A percentile compares a stretch with the other conserved stretches of the same genome.
Conservation (phyloP, 768 basidiomycete species). For the Tulasnella calospora region DNA sequence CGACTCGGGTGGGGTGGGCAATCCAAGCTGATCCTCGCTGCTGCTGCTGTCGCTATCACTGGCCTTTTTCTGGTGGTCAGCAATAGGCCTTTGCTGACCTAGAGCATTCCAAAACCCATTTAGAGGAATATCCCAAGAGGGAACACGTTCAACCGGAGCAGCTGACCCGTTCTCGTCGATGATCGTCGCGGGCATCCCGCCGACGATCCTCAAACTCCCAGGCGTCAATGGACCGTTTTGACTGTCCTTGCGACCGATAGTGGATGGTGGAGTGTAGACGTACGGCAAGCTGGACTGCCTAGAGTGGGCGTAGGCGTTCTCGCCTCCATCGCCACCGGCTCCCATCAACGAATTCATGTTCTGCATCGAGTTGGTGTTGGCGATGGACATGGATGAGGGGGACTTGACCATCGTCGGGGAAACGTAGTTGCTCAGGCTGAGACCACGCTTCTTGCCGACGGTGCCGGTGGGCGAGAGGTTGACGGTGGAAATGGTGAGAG, state of each 20-base stretch:
- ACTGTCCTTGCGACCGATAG: slow-evolving; percentile 1
- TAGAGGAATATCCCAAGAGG: background rate
- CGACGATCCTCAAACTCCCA: slow-evolving; percentile 18
- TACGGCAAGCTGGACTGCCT: background rate
- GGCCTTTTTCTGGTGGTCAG: background rate
- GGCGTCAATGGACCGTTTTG: slow-evolving; percentile 15
- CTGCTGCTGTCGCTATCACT: background rate
- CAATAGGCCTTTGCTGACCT: slow-evolving; percentile 4
- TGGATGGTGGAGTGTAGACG: background rate
- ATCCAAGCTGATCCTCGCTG: background rate
- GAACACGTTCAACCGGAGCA: background rate
- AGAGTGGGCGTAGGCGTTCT: background rate
- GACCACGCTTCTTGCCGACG: slow-evolving; percentile 22
- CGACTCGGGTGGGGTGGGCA: slow-evolving; percentile 18
- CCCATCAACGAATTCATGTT: background rate
- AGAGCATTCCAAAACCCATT: slow-evolving; percentile 11
- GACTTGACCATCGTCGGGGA: slow-evolving; percentile 12
- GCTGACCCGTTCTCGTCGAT: slow-evolving; percentile 19
- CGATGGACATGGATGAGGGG: background rate
- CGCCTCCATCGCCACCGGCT: slow-evolving; percentile 1
- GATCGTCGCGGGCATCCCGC: slow-evolving; percentile 26
- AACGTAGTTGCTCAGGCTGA: slow-evolving; percentile 18
- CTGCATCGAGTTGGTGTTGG: slow-evolving; percentile 15
- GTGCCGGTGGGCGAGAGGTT: background rate
- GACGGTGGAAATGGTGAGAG: slow-evolving; percentile 16